phyloP scores from a whole-genome alignment of 176 grass and related monocot genomes.

The Puya raimondii region DNA sequence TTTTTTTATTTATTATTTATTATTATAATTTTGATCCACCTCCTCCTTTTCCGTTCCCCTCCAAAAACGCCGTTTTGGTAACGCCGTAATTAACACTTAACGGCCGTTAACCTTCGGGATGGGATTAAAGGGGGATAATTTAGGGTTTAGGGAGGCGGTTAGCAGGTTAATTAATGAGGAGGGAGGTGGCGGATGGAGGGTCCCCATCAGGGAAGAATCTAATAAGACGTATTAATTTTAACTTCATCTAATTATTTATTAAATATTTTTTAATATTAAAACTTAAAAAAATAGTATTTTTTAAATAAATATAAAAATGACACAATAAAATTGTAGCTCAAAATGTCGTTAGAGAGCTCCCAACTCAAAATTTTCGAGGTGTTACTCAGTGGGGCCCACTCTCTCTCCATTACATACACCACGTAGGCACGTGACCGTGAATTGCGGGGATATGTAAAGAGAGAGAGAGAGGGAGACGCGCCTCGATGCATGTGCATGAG shows the following conservation, averaged over 20 bases:
- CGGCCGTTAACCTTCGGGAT: background rate
- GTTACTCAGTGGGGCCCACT: constrained; percentile 9
- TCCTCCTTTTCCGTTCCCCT: background rate
- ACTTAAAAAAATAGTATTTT: too few relatives aligned
- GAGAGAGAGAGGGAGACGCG: background rate
- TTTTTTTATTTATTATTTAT: constrained; percentile 15
- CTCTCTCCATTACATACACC: background rate
- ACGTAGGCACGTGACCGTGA: constrained; percentile 39
- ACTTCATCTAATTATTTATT: too few relatives aligned
- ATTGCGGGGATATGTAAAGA: constrained; percentile 60
- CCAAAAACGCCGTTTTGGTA: constrained; percentile 9
- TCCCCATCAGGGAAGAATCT: background rate
- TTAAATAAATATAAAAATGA: too few relatives aligned
- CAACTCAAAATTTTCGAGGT: too few relatives aligned
- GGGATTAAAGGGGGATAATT: constrained; percentile 18
- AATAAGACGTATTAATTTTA: too few relatives aligned
- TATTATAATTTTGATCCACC: background rate
- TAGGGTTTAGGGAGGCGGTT: constrained; percentile 4
- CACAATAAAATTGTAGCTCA: too few relatives aligned
- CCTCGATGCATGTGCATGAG: constrained; percentile 39
- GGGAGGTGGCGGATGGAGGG: background rate
- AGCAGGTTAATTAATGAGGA: constrained; percentile 8
- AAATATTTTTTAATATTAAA: too few relatives aligned
- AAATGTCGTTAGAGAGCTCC: too few relatives aligned
- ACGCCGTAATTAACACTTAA: constrained; percentile 4